Evolutionary conservation across 306 rosid species (phyloP), one percentile per base, ranked within the genome.

Genomic region (Inga oerstediana): DNA sequence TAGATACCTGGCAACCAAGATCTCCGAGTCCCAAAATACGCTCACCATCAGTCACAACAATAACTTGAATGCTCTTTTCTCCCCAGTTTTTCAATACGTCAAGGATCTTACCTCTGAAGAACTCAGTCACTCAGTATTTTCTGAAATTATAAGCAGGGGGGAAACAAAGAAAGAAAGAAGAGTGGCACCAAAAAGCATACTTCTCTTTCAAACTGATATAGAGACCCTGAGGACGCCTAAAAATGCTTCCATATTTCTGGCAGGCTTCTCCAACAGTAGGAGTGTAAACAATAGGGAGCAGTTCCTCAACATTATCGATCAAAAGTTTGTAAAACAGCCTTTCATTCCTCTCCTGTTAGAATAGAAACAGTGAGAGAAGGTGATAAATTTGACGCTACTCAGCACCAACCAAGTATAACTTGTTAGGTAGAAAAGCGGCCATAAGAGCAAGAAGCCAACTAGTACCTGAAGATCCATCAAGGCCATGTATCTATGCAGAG

Each of bases 391-490:
- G 54, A 77, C 8, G 51, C 78, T 19, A 19, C 52, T 15, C 9
- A 76, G 72, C 45, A 70, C 61, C 72, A 49, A 12, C n/a, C 58
- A n/a, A 69, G 45, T 64, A 24, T 10, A 27, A 27, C 13, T 48
- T 68, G 41, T 20, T 8, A 5, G n/a, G 41, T 49, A 22, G 46
- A 58, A 52, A 68, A 67, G 10, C 13, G 39, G 69, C 69, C 69
- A 41, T 8, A 20, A 73, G 41, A 24, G 24, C 37, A 32, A 62
- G 14, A 30, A 35, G 67, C 71, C 74, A 77, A 45, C 5, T 62
- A n/a, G 61, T 78, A 92, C 98, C 96, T 96, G 99, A 88, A 96
- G 99, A 90, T 96, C 99, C 99, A 96, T 96, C 97, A 96, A 32
- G 80, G 99, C 94, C 76, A 77, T 87, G 91, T 96, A 96, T 82